Evolutionary conservation across 139 green algal genomes (phyloP).

Genomic region (Marvania coccoides): DNA sequence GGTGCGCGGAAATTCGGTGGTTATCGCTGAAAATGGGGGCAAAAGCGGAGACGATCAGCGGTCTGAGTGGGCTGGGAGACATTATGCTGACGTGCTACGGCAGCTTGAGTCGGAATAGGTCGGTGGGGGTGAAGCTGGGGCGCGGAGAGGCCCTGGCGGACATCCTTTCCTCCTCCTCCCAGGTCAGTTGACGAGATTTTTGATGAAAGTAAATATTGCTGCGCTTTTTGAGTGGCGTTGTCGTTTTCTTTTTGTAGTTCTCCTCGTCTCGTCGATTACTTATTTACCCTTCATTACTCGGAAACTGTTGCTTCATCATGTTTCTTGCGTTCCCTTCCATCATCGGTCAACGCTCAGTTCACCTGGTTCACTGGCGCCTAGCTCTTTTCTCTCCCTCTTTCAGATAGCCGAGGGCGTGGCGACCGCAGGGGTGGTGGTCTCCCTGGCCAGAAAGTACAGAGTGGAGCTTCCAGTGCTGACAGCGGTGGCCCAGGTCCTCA

Average conservation of each 20-base stretch:
- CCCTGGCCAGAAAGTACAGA: slow-evolving; percentile 78
- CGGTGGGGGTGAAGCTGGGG: slow-evolving; percentile 85
- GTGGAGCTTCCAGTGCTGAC: slow-evolving; percentile 95
- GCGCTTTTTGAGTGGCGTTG: not conserved
- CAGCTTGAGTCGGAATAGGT: slow-evolving; percentile 84
- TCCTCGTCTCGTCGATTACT: too few relatives aligned
- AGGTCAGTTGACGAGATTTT: slow-evolving; percentile 36
- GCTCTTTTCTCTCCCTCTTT: slow-evolving; percentile 66
- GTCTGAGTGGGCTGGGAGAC: slow-evolving; percentile 89
- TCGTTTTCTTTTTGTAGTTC: not conserved
- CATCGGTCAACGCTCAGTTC: not conserved
- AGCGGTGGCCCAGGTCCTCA: slow-evolving; percentile 86
- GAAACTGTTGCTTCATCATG: too few relatives aligned
- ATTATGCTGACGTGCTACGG: slow-evolving; percentile 99
- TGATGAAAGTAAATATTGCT: not conserved
- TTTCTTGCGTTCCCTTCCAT: not conserved
- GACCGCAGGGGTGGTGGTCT: slow-evolving; percentile 87
- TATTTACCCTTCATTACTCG: too few relatives aligned
- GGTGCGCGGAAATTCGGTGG: slow-evolving; percentile 87
- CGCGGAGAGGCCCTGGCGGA: slow-evolving; percentile 80
- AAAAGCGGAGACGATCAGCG: slow-evolving; percentile 80
- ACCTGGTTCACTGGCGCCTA: too few relatives aligned
- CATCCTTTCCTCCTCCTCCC: slow-evolving; percentile 70
- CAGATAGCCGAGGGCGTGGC: slow-evolving; percentile 88
- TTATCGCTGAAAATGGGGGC: slow-evolving; percentile 90